Evolutionary conservation across 2,329 filamentous ascomycete genomes (phyloP).

Genomic region (Sclerotinia nivalis): DNA sequence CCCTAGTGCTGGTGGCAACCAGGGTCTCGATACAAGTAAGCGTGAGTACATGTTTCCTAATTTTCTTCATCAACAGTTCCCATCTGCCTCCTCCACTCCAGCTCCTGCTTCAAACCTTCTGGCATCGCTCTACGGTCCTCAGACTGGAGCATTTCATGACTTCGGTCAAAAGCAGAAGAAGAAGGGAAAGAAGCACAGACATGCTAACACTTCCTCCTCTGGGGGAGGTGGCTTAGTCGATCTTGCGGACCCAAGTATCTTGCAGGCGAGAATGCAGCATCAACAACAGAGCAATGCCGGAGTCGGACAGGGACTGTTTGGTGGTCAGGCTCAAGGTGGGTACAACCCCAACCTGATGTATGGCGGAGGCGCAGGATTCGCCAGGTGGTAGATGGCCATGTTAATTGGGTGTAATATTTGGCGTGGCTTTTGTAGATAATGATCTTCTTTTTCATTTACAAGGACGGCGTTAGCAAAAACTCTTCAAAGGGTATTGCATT

Average conservation of each 20-base stretch:
- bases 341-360: conserved; percentile 90
- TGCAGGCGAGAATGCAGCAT: conserved; percentile 96
- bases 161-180: conserved; percentile 97
- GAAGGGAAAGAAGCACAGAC: conserved; percentile 99
- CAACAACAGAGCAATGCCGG: conserved; percentile 77
- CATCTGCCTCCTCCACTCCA: conserved; percentile 77
- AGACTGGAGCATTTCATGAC: conserved; percentile 85
- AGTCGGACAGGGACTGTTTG: conserved; percentile 87
- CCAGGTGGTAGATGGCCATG: conserved; percentile 61
- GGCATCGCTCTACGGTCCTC: conserved; percentile 86
- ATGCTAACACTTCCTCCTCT: conserved; percentile 99
- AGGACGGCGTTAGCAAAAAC: conserved; percentile 38
- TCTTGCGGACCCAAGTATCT: conserved; percentile 99
- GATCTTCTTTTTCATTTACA: conserved; percentile 36
- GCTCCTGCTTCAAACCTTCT: conserved; percentile 89
- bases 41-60: conserved; percentile 98
- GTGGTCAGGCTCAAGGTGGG: conserved; percentile 90
- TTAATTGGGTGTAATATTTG: conserved; percentile 34
- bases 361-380: conserved; percentile 47
- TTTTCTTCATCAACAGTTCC: conserved; percentile 83
- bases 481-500: conserved; percentile 39
- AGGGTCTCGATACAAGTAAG: conserved; percentile 85
- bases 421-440: conserved; percentile 39
- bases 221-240: conserved; percentile 98
- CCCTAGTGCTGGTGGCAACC: conserved; percentile 62